Base-by-base conservation (phyloP, 768 basidiomycete genomes). In the Mycena sanguinolenta region DNA sequence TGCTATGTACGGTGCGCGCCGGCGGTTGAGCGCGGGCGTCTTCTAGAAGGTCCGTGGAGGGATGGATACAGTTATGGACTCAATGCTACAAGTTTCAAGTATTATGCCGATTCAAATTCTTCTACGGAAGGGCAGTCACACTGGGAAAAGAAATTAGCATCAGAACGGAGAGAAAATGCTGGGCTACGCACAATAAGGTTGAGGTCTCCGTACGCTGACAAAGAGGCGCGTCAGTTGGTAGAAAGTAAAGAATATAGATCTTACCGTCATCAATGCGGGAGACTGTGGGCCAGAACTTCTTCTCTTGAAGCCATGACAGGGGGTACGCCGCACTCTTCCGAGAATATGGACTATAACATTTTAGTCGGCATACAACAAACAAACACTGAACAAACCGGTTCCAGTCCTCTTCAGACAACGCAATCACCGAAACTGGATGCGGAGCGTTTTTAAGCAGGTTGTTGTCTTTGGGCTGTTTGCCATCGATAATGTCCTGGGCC, bases 241-340 rank as follows among this genome's bases (percentile, higher is more conserved):
- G 30, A 4, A 57, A n/a, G 57, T 39, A 17, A 23, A 71, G 54
- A 14, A 12, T 27, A 36, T 36, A 2, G 13, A 52, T 81, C 91
- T 77, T 78, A 96, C 95, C 93, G 84, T 98, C 97, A 77, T 98
- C 97, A 60, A 99, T 89, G 55, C 97, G 87, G 6, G 94, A 92
- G 50, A 97, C 93, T 6, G 94, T 88, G 0, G 98, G 97, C 98
- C 98, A 99, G 84, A 98, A 97, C 82, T 99, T 99, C 84, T 89
- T 93, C 81, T 94, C 92, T 58, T 85, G 84, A 34, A 99, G 85
- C 85, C 90, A 94, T 16, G 92, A 87, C 70, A 95, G 79, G 27
- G 98, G 97, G 80, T 95, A 98, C 10, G 89, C 96, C n/a, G 98
- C 97, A 70, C 90, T 87, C 73, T 95, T 89, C 39, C 96, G 93